Evolutionary conservation across 106 monocot species (phyloP), one percentile per base, ranked within the genome.

Genomic region (Dioscorea dumetorum): DNA sequence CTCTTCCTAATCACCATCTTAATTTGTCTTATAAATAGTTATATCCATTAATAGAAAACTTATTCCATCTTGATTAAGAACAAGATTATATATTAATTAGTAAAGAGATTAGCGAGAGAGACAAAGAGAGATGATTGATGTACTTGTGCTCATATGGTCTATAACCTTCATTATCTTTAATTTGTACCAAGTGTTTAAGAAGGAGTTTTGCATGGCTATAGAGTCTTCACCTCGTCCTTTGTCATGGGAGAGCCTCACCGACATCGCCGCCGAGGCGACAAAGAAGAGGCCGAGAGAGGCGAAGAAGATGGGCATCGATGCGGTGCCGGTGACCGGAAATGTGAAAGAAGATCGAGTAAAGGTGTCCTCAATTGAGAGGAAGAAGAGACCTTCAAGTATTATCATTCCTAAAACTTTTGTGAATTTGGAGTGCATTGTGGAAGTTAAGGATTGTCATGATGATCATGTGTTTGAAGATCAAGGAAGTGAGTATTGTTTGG

Each of bases 401-500:
- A 33, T 69, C 12, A 58, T 81, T 58, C 76, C 81, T 33, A 68
- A 79, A 17, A 3, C 41, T 54, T 31, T 15, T 13, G 10, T 20
- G 24, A 33, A 0, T 19, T 28, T 62, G 2, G 70, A 13, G 0
- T 61, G 16, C 10, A 65, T 24, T 24, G 57, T 59, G 58, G 23
- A 21, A 50, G 48, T 12, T 52, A 52, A 58, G 4, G 14, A 16
- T 58, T 35, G 10, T 58, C 35, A 18, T 16, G 50, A 54, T 0
- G 33, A 6, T 48, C 56, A 76, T 19, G 16, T 57, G 17, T 19
- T 59, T 59, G 56, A 50, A 48, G 56, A 68, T 48, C 61, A 76
- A 24, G 81, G 68, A 5, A 53, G 48, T 57, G 76, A 56, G 17
- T 81, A 81, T 63, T 75, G 62, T 21, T 48, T 81, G 60, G 76